Base-by-base conservation (phyloP, 2,329 filamentous ascomycete species). In the Pseudocercospora vitis region DNA sequence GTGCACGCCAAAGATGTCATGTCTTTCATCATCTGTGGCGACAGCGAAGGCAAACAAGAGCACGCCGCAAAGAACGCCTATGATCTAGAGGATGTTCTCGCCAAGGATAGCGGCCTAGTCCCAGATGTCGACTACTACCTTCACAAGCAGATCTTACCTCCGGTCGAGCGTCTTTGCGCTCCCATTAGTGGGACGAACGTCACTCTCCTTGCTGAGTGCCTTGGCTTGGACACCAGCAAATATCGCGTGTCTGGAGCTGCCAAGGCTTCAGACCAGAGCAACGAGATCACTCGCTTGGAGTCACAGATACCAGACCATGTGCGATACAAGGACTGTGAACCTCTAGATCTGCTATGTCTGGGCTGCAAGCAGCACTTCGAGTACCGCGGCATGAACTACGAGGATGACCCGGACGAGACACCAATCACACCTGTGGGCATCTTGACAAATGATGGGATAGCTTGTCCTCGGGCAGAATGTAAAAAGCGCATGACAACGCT, bases 111-210 rank as follows among this genome's bases (percentile, higher is more conserved):
- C 1, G 86, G 78, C 1, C 80, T 99, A 5, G 81, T 86, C 53
- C 89, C 91, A 2, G 94, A 99, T 67, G 82, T 96, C n/a, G 94
- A 99, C 69, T 97, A 91, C 82, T 99, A 99, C 71, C 83, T 99
- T 32, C 87, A 90, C 76, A 99, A 99, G 77, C 94, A 99, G 73
- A 96, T 99, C 55, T 90, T 99, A 74, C 94, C 94, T 8, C 94
- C 94, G 0, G 94, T 99, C 21, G 94, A 99, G 75, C 89, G 94
- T 80, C 85, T 99, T 18, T 99, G 94, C 70, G 94, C 92, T 57
- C 96, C 95, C 56, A 96, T 99, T 65, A 83, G 84, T 11, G 94
- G 94, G 55, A 99, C 94, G 1, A 95, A 96, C 59, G 88, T 92
- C 6, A 84, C 89, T 1, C 86, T 91, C 60, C 81, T 99, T 7